A percentile compares a stretch with the other conserved stretches of the same genome.
These are phyloP conservation scores for Paecilomyces sp. DNA, from an alignment of 2,329 filamentous ascomycete species.

Conservation along the genomic window DNA sequence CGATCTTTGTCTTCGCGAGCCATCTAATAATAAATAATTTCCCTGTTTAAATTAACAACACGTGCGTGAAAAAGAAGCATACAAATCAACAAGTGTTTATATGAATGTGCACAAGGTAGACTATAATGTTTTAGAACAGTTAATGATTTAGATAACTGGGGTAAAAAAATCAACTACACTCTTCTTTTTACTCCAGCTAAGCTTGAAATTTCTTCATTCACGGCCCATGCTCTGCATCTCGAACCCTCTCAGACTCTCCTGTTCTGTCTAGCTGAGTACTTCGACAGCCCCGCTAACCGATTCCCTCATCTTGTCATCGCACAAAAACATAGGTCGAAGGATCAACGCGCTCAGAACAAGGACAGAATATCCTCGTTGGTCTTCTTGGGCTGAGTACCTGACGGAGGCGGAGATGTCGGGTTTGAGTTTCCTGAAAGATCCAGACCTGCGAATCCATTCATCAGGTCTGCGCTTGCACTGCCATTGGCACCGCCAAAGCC, in stretches of 20 bases:
- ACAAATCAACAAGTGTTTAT: not conserved
- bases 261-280: too few species aligned
- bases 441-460: slow-evolving; percentile 78
- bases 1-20: not conserved
- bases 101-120: not conserved
- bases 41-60: not conserved
- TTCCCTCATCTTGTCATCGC: not conserved
- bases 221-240: not conserved
- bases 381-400: slow-evolving; percentile 34
- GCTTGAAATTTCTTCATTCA: not conserved
- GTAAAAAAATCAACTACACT: not conserved
- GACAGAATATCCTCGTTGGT: slow-evolving; percentile 51
- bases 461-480: slow-evolving; percentile 48
- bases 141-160: not conserved
- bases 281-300: not conserved
- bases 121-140: not conserved
- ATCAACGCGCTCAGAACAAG: slow-evolving; percentile 37
- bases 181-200: not conserved
- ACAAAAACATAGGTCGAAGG: not conserved
- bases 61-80: not conserved
- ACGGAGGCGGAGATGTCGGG: slow-evolving; percentile 15
- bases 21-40: not conserved
- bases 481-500: slow-evolving; percentile 22
- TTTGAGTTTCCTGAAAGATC: slow-evolving; percentile 54
- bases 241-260: too few species aligned